These are phyloP conservation scores for Voacanga thouarsii DNA, from an alignment of 257 asterid genomes.

Conservation along the genomic window DNA sequence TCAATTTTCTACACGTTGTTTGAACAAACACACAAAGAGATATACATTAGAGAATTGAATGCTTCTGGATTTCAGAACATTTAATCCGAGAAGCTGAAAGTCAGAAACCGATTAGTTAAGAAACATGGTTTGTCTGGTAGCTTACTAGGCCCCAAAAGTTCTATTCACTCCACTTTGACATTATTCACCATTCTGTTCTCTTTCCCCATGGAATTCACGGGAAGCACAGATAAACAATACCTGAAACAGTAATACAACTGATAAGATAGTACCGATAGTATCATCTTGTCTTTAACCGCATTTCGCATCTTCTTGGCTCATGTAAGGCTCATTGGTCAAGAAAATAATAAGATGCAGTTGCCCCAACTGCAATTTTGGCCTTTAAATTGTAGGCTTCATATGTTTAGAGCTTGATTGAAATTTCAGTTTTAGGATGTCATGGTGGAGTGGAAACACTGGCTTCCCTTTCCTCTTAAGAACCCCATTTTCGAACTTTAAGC, in stretches of 20 bases:
- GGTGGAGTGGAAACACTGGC: too few species aligned
- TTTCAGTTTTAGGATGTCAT: neutral
- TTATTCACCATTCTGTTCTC: neutral
- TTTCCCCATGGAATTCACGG: constrained; percentile 8
- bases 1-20: neutral
- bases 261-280: neutral
- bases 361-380: too few species aligned
- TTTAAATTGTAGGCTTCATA: too few species aligned
- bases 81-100: neutral
- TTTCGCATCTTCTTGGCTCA: neutral
- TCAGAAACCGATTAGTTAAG: neutral
- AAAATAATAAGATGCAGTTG: too few species aligned
- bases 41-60: neutral
- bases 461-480: neutral
- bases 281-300: neutral
- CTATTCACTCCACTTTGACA: neutral
- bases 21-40: neutral
- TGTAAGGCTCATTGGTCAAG: too few species aligned
- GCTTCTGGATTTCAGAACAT: neutral
- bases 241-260: neutral
- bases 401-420: neutral
- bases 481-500: neutral
- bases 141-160: neutral
- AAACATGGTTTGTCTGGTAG: neutral
- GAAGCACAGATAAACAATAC: constrained; percentile 6